Evolutionary conservation across 768 basidiomycete genomes (phyloP).

Genomic region (Pluteus cervinus): DNA sequence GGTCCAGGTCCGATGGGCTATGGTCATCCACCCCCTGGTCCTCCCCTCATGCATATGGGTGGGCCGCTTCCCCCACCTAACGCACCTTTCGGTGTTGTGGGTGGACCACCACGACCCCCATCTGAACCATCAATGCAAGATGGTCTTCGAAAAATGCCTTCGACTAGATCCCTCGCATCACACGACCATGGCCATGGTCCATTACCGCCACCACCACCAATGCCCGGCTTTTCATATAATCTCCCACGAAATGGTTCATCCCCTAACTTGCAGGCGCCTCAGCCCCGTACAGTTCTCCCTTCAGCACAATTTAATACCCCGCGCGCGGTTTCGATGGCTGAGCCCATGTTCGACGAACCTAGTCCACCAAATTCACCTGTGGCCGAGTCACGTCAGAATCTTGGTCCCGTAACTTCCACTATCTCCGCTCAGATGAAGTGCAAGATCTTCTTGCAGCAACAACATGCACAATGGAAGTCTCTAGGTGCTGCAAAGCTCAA

Average conservation of each 20-base stretch:
- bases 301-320: constrained; percentile 52
- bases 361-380: constrained; percentile 85
- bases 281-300: constrained; percentile 52
- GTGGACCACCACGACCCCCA: constrained; percentile 30
- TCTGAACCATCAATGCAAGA: constrained; percentile 37
- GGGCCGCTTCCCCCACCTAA: neutral
- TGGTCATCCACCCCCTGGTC: constrained; percentile 1
- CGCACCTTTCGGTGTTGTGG: neutral
- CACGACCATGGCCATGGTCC: constrained; percentile 43
- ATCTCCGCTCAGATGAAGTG: constrained; percentile 94
- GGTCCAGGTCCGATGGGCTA: neutral
- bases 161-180: constrained; percentile 51
- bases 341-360: constrained; percentile 54
- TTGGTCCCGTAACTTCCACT: constrained; percentile 69
- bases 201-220: constrained; percentile 28
- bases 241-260: constrained; percentile 31
- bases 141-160: constrained; percentile 44
- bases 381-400: constrained; percentile 40
- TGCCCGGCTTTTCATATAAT: constrained; percentile 35
- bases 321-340: constrained; percentile 45
- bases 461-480: constrained; percentile 97
- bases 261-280: constrained; percentile 32
- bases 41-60: neutral
- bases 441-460: constrained; percentile 94
- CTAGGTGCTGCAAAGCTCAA: constrained; percentile 84